Percentiles rank a stretch among this genome's conserved stretches.
These are phyloP conservation scores for Tylopilus subfusipes DNA, from an alignment of 768 basidiomycete genomes.

Conservation along the genomic window DNA sequence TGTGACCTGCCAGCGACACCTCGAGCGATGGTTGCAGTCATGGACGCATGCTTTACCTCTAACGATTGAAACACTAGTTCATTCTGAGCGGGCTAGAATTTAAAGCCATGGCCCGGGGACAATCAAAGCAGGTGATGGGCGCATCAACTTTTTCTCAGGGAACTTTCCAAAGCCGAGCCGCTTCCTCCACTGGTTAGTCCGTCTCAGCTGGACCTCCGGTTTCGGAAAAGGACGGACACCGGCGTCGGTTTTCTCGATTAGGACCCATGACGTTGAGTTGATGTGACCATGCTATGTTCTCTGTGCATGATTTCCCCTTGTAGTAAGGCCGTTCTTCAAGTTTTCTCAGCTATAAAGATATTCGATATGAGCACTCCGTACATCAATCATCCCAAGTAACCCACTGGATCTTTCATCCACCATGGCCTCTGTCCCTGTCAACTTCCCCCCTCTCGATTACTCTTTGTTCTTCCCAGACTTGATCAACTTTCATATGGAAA, in stretches of 20 bases:
- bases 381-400: neutral
- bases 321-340: neutral
- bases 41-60: neutral
- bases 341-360: constrained; percentile 16
- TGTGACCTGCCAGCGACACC: neutral
- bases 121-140: neutral
- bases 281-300: neutral
- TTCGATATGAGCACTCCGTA: neutral
- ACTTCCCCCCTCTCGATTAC: constrained; percentile 23
- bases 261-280: neutral
- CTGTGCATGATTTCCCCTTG: neutral
- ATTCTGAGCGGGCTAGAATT: neutral
- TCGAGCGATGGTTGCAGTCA: neutral
- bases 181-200: neutral
- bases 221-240: neutral
- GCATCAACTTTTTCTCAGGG: neutral
- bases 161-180: neutral
- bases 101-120: neutral
- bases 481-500: constrained; percentile 23
- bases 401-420: neutral
- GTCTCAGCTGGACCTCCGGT: neutral
- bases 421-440: constrained; percentile 1
- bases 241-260: neutral
- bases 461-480: constrained; percentile 25
- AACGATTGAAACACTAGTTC: neutral